Evolutionary conservation across 2,329 filamentous ascomycete genomes (phyloP).

Genomic region (Didymella arachidicola): DNA sequence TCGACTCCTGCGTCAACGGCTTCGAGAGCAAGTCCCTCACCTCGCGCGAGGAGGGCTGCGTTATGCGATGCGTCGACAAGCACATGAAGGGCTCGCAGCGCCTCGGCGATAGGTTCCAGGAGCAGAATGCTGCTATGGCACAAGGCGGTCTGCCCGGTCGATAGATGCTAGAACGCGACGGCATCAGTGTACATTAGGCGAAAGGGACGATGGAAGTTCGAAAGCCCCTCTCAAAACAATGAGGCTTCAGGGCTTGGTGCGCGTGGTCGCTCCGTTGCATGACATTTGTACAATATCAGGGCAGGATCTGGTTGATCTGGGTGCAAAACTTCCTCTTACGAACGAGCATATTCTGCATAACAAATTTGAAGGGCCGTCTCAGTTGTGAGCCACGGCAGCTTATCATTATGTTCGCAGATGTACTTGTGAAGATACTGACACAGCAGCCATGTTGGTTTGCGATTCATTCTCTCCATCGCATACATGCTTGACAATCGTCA

Average conservation of each 20-base stretch:
- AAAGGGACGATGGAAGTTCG: background rate
- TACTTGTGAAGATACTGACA: background rate
- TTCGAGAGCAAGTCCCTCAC: conserved; percentile 97
- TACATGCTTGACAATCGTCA: background rate
- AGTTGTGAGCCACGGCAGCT: background rate
- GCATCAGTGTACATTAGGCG: conserved; percentile 14
- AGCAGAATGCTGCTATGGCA: conserved; percentile 74
- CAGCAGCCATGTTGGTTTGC: background rate
- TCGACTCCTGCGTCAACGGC: conserved; percentile 96
- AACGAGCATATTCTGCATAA: conserved; percentile 14
- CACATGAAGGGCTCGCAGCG: conserved; percentile 91
- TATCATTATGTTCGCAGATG: background rate
- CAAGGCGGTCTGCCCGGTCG: conserved; percentile 63
- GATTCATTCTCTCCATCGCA: background rate
- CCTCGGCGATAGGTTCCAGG: conserved; percentile 87
- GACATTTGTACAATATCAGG: conserved; percentile 25
- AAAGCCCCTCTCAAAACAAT: background rate
- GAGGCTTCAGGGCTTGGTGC: background rate
- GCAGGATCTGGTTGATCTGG: conserved; percentile 17
- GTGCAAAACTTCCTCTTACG: conserved; percentile 21
- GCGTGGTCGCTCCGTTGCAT: conserved; percentile 11
- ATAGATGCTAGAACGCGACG: conserved; percentile 32
- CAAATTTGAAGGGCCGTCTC: conserved; percentile 1
- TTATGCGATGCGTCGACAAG: conserved; percentile 95
- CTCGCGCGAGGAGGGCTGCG: conserved; percentile 86